These are phyloP conservation scores for Ormosia semicastrata DNA, from an alignment of 306 rosid species.

Conservation along the genomic window DNA sequence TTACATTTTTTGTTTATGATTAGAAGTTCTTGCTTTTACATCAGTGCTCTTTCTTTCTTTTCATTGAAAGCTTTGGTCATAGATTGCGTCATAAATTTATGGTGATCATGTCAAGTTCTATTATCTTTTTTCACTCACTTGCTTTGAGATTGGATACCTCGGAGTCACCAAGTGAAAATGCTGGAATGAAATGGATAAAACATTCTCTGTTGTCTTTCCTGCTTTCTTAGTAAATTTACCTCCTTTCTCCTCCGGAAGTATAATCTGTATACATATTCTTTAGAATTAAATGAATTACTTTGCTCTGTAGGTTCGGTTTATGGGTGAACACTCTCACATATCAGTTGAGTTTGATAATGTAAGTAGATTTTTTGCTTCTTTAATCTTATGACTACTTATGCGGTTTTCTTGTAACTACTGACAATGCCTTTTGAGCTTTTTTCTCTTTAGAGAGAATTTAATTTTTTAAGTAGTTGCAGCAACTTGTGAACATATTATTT, in stretches of 20 bases:
- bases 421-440: slow-evolving; percentile 4
- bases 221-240: neutral
- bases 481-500: neutral
- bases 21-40: slow-evolving; percentile 2
- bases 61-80: neutral
- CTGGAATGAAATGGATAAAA: slow-evolving; percentile 6
- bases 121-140: neutral
- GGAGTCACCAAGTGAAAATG: neutral
- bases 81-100: neutral
- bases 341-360: slow-evolving; percentile 84
- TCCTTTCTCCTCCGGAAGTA: neutral
- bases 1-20: neutral
- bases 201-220: slow-evolving; percentile 1
- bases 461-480: neutral
- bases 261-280: neutral
- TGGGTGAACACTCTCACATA: slow-evolving; percentile 89
- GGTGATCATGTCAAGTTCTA: neutral
- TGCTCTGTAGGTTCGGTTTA: slow-evolving; percentile 83
- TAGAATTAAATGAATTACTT: slow-evolving; percentile 20
- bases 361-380: slow-evolving; percentile 43
- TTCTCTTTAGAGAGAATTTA: neutral
- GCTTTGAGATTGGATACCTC: neutral
- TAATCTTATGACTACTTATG: slow-evolving; percentile 1
- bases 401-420: slow-evolving; percentile 4
- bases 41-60: neutral